Conservation (phyloP, 306 rosid genomes). For the Medicago lupulina region DNA sequence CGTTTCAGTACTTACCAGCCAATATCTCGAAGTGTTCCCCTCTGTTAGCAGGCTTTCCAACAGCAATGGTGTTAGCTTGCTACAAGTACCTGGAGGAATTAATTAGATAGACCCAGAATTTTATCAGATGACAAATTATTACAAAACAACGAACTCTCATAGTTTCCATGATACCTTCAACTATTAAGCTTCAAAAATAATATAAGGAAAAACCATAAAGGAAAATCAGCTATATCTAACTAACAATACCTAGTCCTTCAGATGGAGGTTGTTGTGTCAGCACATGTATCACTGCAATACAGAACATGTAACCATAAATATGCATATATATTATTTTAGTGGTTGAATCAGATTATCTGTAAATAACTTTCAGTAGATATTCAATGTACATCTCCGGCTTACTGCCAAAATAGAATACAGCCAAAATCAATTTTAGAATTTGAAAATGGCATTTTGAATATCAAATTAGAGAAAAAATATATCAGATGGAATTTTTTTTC, state of each 20-base stretch:
- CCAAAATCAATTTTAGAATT: constrained; percentile 23
- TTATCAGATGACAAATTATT: constrained; percentile 35
- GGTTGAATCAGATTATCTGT: constrained; percentile 24
- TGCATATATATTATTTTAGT: constrained; percentile 8
- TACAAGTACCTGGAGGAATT: constrained; percentile 58
- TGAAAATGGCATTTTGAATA: constrained; percentile 12
- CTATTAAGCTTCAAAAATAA: constrained; percentile 11
- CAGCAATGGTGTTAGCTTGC: constrained; percentile 86
- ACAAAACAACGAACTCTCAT: constrained; percentile 13
- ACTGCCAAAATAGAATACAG: constrained; percentile 21
- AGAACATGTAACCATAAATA: constrained; percentile 32
- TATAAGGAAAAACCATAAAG: constrained; percentile 29
- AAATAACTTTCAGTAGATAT: constrained; percentile 29
- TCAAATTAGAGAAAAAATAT: constrained; percentile 7
- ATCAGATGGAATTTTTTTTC: neutral
- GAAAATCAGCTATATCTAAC: constrained; percentile 33
- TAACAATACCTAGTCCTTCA: constrained; percentile 69
- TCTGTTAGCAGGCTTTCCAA: constrained; percentile 87
- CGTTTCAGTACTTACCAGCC: constrained; percentile 76
- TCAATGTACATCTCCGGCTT: constrained; percentile 12
- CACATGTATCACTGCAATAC: constrained; percentile 68
- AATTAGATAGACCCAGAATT: constrained; percentile 32
- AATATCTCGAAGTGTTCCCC: constrained; percentile 74
- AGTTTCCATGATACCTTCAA: constrained; percentile 12
- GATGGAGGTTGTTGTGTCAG: constrained; percentile 81